phyloP scores from a whole-genome alignment of 2,329 filamentous ascomycete species.

The Paecilomyces sp. region DNA sequence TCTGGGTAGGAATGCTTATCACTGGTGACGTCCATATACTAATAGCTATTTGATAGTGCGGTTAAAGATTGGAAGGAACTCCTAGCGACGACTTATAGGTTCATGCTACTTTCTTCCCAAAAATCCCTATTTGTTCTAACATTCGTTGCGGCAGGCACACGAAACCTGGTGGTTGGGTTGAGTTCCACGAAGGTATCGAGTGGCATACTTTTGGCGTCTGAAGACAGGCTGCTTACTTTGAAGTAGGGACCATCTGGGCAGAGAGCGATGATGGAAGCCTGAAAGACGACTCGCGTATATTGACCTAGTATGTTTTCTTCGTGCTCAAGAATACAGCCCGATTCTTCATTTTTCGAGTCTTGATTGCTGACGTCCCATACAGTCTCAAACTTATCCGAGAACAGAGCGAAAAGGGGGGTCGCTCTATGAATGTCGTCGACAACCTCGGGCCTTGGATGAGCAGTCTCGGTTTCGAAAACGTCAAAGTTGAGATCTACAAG shows the following conservation, averaged over 20 bases:
- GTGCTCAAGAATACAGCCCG: background rate
- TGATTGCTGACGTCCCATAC: background rate
- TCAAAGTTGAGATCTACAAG: constrained; percentile 3
- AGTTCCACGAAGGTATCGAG: background rate
- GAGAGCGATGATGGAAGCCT: background rate
- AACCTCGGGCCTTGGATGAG: constrained; percentile 6
- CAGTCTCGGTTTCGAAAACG: constrained; percentile 4
- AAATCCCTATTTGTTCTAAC: background rate
- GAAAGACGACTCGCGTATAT: background rate
- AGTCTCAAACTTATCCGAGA: background rate
- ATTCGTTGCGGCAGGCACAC: background rate
- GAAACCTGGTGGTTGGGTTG: background rate
- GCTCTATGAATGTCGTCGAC: constrained; percentile 4
- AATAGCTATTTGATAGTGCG: constrained; percentile 25
- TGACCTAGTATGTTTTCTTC: background rate
- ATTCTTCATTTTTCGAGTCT: background rate
- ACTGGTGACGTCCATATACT: background rate
- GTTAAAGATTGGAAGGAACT: constrained; percentile 51
- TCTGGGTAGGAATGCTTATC: constrained; percentile 21
- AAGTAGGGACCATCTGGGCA: background rate
- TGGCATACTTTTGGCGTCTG: background rate
- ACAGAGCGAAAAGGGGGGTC: constrained; percentile 1
- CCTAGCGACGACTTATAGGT: constrained; percentile 41
- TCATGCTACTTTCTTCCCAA: background rate
- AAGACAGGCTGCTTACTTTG: background rate